Conservation (phyloP, 2,329 filamentous ascomycete species). For the Monilinia polystroma region DNA sequence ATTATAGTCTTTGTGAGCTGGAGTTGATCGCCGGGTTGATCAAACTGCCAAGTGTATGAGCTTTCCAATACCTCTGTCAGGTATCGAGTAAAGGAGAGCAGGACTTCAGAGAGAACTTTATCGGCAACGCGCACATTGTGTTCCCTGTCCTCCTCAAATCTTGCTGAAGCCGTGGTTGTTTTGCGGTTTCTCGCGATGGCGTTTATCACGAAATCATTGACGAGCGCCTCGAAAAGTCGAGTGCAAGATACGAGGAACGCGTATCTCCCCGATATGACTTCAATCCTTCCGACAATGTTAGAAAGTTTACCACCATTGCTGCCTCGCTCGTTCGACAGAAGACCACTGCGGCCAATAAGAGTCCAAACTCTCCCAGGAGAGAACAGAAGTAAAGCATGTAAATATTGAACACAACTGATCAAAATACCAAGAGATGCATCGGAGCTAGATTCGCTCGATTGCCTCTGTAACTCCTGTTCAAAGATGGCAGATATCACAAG, state of each 20-base stretch:
- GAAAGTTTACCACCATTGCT: constrained; percentile 70
- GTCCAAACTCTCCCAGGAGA: constrained; percentile 88
- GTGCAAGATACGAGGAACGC: constrained; percentile 74
- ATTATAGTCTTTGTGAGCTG: constrained; percentile 68
- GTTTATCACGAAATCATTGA: constrained; percentile 72
- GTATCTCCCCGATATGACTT: constrained; percentile 74
- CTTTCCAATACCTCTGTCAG: constrained; percentile 84
- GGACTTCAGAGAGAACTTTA: constrained; percentile 69
- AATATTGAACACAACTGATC: constrained; percentile 73
- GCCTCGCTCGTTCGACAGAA: constrained; percentile 70
- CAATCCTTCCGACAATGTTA: constrained; percentile 76
- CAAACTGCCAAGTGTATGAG: constrained; percentile 81
- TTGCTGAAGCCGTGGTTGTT: constrained; percentile 47
- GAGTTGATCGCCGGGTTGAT: constrained; percentile 63
- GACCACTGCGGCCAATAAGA: constrained; percentile 75
- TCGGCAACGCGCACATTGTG: constrained; percentile 74
- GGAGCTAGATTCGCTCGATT: constrained; percentile 44
- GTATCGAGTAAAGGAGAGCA: constrained; percentile 70
- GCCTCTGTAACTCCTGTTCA: constrained; percentile 60
- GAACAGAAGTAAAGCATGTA: constrained; percentile 68
- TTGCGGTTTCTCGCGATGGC: constrained; percentile 64
- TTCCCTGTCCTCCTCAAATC: constrained; percentile 50
- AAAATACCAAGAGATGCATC: constrained; percentile 59
- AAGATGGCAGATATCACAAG: constrained; percentile 81
- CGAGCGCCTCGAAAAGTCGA: constrained; percentile 69